These are phyloP conservation scores for Arbutus unedo DNA, from an alignment of 148 eudicot species.

Conservation along the genomic window DNA sequence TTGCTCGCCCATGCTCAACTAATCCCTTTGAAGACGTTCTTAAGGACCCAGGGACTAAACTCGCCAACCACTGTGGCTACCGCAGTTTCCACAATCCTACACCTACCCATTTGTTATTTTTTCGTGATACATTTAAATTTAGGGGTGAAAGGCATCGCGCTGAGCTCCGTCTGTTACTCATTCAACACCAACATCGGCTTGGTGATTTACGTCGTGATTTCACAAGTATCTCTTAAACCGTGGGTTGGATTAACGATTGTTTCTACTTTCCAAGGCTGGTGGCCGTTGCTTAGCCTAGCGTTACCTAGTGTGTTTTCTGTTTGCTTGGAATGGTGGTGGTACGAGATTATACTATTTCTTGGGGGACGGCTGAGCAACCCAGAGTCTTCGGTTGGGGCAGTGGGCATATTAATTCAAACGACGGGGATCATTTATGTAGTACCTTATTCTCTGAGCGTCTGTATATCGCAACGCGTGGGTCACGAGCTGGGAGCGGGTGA, in stretches of 20 bases:
- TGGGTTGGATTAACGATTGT: conserved; percentile 49
- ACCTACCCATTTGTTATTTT: conserved; percentile 59
- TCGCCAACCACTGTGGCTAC: conserved; percentile 53
- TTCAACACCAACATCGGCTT: conserved; percentile 59
- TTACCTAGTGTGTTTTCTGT: conserved; percentile 65
- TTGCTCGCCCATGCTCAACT: conserved; percentile 60
- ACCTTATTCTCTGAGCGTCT: conserved; percentile 56
- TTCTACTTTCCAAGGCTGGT: conserved; percentile 70
- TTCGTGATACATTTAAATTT: conserved; percentile 44
- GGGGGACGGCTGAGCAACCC: conserved; percentile 73
- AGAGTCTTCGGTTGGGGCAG: conserved; percentile 66
- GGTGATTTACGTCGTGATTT: conserved; percentile 37
- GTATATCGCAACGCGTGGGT: conserved; percentile 73
- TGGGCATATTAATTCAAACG: conserved; percentile 80
- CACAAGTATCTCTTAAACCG: conserved; percentile 42
- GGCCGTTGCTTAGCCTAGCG: conserved; percentile 52
- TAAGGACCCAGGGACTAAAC: conserved; percentile 62
- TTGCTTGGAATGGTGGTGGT: conserved; percentile 99
- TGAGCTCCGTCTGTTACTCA: conserved; percentile 58
- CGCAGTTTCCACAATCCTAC: conserved; percentile 43
- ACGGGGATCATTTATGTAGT: conserved; percentile 63
- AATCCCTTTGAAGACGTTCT: conserved; percentile 54
- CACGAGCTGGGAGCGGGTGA: conserved; percentile 74
- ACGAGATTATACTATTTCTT: conserved; percentile 71
- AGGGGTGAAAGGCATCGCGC: conserved; percentile 71